A percentile compares a stretch with the other conserved stretches of the same genome.
phyloP scores from a whole-genome alignment of 2,329 filamentous ascomycete species.

The Geoglossum cookeanum region DNA sequence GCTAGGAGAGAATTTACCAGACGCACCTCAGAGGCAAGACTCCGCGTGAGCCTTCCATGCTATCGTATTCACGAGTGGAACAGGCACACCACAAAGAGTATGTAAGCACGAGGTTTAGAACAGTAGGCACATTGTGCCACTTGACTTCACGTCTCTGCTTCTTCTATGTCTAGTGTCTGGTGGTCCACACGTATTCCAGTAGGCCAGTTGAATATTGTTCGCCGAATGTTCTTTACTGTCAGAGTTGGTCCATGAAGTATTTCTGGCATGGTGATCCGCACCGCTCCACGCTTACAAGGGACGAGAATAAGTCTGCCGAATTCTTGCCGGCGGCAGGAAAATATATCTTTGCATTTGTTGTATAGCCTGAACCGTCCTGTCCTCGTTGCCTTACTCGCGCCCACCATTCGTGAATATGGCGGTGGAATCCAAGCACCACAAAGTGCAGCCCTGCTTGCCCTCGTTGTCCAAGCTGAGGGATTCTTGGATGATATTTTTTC shows the following conservation, averaged over 20 bases:
- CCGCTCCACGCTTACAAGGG: neutral
- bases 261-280: neutral
- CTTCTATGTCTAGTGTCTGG: neutral
- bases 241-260: neutral
- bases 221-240: neutral
- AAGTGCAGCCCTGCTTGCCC: neutral
- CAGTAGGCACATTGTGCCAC: neutral
- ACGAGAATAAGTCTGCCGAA: neutral
- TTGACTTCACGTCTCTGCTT: neutral
- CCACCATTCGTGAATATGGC: slow-evolving; percentile 1
- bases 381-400: neutral
- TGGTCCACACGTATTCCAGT: neutral
- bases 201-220: neutral
- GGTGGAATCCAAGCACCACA: neutral
- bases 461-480: slow-evolving; percentile 1
- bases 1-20: no score
- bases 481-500: slow-evolving; percentile 1
- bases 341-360: neutral
- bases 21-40: no score
- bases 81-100: no score
- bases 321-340: neutral
- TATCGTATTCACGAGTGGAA: no score
- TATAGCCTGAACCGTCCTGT: neutral
- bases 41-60: no score
- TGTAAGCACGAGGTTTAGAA: no score